Percentiles rank a stretch among this genome's conserved stretches.
phyloP scores from a whole-genome alignment of 768 basidiomycete genomes.

The Infundibulicybe gibba region DNA sequence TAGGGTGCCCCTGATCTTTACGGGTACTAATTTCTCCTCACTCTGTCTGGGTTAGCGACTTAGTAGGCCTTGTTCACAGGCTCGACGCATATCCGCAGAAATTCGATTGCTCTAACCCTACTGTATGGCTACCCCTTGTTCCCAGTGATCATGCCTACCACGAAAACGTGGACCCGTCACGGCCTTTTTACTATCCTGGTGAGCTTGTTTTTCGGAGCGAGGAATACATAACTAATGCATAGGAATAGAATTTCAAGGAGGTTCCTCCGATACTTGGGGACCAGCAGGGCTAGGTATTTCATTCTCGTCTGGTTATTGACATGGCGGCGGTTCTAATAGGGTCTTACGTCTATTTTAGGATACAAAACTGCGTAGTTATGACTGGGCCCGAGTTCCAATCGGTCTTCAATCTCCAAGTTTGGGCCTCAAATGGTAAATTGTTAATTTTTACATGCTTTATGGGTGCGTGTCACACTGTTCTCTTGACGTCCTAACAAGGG shows the following conservation, averaged over 20 bases:
- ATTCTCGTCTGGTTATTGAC: not conserved
- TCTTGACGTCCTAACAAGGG: not conserved
- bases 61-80: slow-evolving; percentile 20
- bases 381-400: slow-evolving; percentile 74
- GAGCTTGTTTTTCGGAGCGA: slow-evolving; percentile 2
- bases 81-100: slow-evolving; percentile 74
- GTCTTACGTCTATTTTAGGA: slow-evolving; percentile 26
- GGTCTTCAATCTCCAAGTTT: slow-evolving; percentile 75
- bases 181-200: slow-evolving; percentile 75
- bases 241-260: slow-evolving; percentile 58
- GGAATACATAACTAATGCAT: not conserved
- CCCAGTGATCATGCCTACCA: slow-evolving; percentile 69
- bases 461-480: slow-evolving; percentile 30
- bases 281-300: slow-evolving; percentile 54
- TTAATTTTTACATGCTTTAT: slow-evolving; percentile 85
- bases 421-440: slow-evolving; percentile 77
- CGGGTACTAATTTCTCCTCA: slow-evolving; percentile 36
- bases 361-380: slow-evolving; percentile 61
- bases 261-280: slow-evolving; percentile 82
- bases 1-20: slow-evolving; percentile 76
- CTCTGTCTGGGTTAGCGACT: too few relatives aligned
- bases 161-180: slow-evolving; percentile 38
- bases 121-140: slow-evolving; percentile 58
- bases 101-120: slow-evolving; percentile 78
- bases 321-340: too few relatives aligned